Conservation (phyloP, 1,139 yeast species). For the Yamadazyma conglobata region DNA sequence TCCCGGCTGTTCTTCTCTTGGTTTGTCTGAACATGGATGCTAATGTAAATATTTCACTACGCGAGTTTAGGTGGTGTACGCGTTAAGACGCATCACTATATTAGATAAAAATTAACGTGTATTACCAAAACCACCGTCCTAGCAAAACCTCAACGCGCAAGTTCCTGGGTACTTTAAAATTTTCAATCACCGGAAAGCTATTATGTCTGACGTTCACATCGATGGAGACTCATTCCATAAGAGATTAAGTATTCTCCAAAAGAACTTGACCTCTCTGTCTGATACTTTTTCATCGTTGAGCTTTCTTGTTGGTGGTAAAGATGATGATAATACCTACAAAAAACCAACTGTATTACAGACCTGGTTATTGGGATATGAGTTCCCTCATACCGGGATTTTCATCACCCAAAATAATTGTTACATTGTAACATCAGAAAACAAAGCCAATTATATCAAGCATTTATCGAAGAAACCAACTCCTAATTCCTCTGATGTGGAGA, state of each 20-base stretch:
- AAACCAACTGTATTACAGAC: conserved; percentile 85
- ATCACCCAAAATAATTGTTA: conserved; percentile 59
- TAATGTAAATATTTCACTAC: too few species aligned
- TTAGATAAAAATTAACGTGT: too few species aligned
- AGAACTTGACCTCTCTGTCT: conserved; percentile 27
- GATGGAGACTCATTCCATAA: conserved; percentile 39
- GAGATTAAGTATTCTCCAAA: conserved; percentile 40
- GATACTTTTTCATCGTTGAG: conserved; percentile 46
- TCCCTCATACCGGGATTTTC: conserved; percentile 80
- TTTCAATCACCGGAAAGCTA: too few species aligned
- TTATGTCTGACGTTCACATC: conserved; percentile 32
- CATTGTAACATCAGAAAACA: conserved; percentile 81
- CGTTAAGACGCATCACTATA: too few species aligned
- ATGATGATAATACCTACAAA: conserved; percentile 86
- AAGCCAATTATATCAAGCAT: conserved; percentile 71
- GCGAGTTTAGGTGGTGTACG: too few species aligned
- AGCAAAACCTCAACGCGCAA: neutral
- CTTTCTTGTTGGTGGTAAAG: conserved; percentile 76
- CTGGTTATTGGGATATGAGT: conserved; percentile 93
- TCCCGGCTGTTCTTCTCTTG: conserved; percentile 72
- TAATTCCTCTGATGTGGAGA: conserved; percentile 47
- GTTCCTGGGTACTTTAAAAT: neutral
- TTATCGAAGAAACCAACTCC: conserved; percentile 41
- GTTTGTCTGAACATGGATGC: conserved; percentile 69
- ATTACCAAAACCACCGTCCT: too few species aligned